Conservation (phyloP, 225 moss, liverwort and hornwort genomes). For the Pseudisothecium myosuroides region DNA sequence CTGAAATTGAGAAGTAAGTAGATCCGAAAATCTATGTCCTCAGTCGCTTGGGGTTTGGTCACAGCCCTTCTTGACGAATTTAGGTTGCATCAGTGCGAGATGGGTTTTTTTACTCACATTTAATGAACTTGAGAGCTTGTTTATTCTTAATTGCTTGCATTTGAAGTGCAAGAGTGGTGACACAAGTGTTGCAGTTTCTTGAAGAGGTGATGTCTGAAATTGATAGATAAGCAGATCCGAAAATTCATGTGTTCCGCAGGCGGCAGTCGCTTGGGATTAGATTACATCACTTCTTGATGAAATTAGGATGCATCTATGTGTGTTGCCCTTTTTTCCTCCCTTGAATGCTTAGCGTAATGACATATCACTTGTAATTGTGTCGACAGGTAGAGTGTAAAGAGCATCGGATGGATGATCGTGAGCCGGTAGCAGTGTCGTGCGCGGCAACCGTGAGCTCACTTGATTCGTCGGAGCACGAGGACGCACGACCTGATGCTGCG, state of each 20-base stretch:
- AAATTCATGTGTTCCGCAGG: background rate
- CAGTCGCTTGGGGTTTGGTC: background rate
- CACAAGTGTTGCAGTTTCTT: background rate
- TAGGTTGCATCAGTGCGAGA: background rate
- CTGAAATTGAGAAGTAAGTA: background rate
- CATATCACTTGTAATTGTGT: background rate
- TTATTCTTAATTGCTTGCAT: background rate
- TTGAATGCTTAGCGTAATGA: background rate
- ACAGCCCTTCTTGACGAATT: background rate
- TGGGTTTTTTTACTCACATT: background rate
- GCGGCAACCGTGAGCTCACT: background rate
- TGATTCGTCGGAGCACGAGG: slow-evolving; percentile 1
- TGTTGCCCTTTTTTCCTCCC: background rate
- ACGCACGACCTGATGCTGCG: background rate
- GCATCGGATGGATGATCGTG: slow-evolving; percentile 17
- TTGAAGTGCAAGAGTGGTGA: background rate
- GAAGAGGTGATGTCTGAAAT: background rate
- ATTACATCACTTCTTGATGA: background rate
- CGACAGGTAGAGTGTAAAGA: background rate
- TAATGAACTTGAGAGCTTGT: background rate
- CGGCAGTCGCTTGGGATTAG: background rate
- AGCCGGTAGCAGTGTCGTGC: background rate
- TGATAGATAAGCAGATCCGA: background rate
- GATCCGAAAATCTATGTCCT: background rate
- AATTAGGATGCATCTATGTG: background rate